Evolutionary conservation across 2,329 filamentous ascomycete genomes (phyloP).

Genomic region (Tolypocladium capitatum): DNA sequence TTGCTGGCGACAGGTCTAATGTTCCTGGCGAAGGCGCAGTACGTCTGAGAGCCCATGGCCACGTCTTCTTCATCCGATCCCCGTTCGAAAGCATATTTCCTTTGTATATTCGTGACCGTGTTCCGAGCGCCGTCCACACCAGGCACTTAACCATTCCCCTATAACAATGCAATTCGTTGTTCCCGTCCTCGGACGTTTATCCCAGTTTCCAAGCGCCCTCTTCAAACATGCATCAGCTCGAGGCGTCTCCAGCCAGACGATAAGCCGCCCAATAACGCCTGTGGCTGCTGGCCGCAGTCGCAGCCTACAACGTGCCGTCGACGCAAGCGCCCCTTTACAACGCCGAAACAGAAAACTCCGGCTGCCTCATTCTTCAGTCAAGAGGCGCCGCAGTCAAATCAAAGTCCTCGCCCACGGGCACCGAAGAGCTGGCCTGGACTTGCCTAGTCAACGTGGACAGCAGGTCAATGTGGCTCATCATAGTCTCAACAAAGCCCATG

Average conservation of each 20-base stretch:
- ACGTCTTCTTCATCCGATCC: neutral
- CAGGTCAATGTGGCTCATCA: slow-evolving; percentile 26
- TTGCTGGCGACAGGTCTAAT: neutral
- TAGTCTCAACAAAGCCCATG: slow-evolving; percentile 20
- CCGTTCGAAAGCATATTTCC: neutral
- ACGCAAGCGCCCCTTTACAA: neutral
- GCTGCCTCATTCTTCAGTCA: slow-evolving; percentile 11
- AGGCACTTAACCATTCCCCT: neutral
- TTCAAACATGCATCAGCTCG: neutral
- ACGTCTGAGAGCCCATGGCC: neutral
- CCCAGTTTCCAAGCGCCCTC: neutral
- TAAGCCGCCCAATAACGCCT: neutral
- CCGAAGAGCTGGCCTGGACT: slow-evolving; percentile 13
- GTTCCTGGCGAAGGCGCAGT: neutral
- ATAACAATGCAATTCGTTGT: neutral
- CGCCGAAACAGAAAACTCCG: neutral
- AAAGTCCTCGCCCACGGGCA: slow-evolving; percentile 17
- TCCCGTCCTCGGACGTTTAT: neutral
- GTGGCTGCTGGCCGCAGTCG: neutral
- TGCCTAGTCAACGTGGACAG: slow-evolving; percentile 24
- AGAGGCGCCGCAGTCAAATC: slow-evolving; percentile 18
- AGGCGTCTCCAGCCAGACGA: neutral
- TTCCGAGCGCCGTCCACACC: neutral
- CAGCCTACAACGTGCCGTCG: neutral
- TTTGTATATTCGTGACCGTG: neutral